A percentile compares a stretch with the other conserved stretches of the same genome.
These are phyloP conservation scores for Cymbopogon flexuosus DNA, from an alignment of 202 grass and related monocot species.

Conservation along the genomic window DNA sequence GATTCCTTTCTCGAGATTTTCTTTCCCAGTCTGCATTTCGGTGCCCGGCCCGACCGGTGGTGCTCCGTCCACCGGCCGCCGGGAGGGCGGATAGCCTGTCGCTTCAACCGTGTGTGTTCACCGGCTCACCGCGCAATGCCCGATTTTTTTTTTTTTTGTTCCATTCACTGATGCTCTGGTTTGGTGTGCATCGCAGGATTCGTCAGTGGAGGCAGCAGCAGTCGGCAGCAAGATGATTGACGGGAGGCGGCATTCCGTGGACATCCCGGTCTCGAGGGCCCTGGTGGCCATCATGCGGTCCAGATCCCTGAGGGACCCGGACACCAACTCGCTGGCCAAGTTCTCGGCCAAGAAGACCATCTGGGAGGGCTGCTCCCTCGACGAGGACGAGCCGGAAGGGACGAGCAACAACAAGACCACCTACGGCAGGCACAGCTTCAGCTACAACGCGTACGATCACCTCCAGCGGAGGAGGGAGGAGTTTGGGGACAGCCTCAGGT, in stretches of 20 bases:
- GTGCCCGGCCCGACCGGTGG: background rate
- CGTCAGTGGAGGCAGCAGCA: background rate
- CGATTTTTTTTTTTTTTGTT: background rate
- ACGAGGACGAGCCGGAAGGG: constrained; percentile 35
- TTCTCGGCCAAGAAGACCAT: constrained; percentile 67
- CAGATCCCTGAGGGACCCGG: constrained; percentile 92
- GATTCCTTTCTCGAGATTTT: background rate
- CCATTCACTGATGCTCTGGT: background rate
- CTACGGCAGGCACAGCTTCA: constrained; percentile 58
- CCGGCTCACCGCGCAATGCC: background rate
- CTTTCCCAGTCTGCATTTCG: background rate
- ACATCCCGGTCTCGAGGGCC: constrained; percentile 80
- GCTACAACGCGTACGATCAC: constrained; percentile 50
- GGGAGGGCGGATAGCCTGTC: background rate
- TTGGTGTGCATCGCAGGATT: constrained; percentile 36
- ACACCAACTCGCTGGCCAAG: constrained; percentile 86
- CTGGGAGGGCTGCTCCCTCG: constrained; percentile 53
- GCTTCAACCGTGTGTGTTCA: background rate
- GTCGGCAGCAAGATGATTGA: constrained; percentile 55
- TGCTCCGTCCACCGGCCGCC: background rate
- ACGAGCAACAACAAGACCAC: background rate
- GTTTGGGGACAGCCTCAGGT: constrained; percentile 34
- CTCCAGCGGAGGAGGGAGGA: constrained; percentile 56
- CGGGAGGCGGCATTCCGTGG: constrained; percentile 76
- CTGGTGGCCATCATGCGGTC: constrained; percentile 77